Percentiles rank a stretch among this genome's conserved stretches.
These are phyloP conservation scores for Trypanosoma avium DNA, from an alignment of 208 protist species.

Conservation along the genomic window DNA sequence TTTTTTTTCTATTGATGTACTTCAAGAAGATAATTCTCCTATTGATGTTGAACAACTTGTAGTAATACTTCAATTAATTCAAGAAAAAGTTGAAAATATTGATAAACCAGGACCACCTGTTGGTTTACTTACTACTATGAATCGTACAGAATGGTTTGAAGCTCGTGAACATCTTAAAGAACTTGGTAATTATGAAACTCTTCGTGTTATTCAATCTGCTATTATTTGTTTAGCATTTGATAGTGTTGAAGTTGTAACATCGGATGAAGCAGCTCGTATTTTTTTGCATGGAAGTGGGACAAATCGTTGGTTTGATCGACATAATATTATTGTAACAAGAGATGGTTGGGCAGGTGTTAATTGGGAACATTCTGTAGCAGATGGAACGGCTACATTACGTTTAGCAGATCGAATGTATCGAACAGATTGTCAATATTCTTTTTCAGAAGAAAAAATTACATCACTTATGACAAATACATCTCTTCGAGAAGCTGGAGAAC, in stretches of 20 bases:
- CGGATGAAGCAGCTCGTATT: constrained; percentile 36
- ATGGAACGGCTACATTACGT: constrained; percentile 36
- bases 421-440: constrained; percentile 9
- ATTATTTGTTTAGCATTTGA: constrained; percentile 41
- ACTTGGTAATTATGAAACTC: constrained; percentile 22
- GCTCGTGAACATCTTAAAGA: constrained; percentile 32
- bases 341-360: constrained; percentile 43
- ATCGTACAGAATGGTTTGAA: constrained; percentile 35
- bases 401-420: constrained; percentile 45
- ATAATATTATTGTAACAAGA: constrained; percentile 44
- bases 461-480: neutral
- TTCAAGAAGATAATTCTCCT: constrained; percentile 6
- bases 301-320: constrained; percentile 54
- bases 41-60: constrained; percentile 25
- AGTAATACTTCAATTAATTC: constrained; percentile 15
- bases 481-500: neutral
- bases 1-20: constrained; percentile 27
- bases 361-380: constrained; percentile 44
- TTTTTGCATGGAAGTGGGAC: constrained; percentile 39
- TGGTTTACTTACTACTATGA: constrained; percentile 34
- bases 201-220: constrained; percentile 39
- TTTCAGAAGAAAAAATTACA: constrained; percentile 4
- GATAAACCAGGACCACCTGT: constrained; percentile 31
- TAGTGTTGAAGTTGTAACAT: constrained; percentile 10
- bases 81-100: neutral